Conservation (phyloP, 2,329 filamentous ascomycete species). For the Cordyceps pruinosa region DNA sequence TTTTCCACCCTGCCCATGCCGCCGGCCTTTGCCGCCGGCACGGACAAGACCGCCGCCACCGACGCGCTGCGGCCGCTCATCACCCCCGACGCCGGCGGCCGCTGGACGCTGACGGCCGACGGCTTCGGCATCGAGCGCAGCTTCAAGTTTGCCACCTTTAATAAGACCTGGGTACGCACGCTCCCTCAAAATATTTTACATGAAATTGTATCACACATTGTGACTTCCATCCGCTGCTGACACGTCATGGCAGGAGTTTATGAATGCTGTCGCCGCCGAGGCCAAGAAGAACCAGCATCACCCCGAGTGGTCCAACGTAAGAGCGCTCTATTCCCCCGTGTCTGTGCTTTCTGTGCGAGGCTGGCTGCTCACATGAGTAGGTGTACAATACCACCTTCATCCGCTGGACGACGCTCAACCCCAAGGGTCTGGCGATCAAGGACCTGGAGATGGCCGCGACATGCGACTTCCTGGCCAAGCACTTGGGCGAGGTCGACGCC, state of each 20-base stretch:
- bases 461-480: conserved; percentile 53
- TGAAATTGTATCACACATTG: too few relatives aligned
- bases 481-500: conserved; percentile 47
- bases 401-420: conserved; percentile 67
- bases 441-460: conserved; percentile 55
- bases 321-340: conserved; percentile 17
- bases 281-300: conserved; percentile 65
- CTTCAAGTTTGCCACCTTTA: conserved; percentile 59
- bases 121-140: conserved; percentile 51
- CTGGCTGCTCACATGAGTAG: conserved; percentile 28
- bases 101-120: conserved; percentile 44
- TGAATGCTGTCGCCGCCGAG: conserved; percentile 63
- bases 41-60: conserved; percentile 32
- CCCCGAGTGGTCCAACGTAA: conserved; percentile 69
- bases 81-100: conserved; percentile 27
- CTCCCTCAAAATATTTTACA: background rate
- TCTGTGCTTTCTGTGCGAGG: background rate
- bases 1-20: conserved; percentile 21
- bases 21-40: conserved; percentile 39
- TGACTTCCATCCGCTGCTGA: background rate
- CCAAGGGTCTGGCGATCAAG: conserved; percentile 55
- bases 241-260: conserved; percentile 52
- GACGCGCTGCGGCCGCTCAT: conserved; percentile 35
- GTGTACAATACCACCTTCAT: conserved; percentile 65
- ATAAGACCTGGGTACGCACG: conserved; percentile 55